Conservation (phyloP, 176 grass and related monocot genomes). For the Bonia amplexicaulis region DNA sequence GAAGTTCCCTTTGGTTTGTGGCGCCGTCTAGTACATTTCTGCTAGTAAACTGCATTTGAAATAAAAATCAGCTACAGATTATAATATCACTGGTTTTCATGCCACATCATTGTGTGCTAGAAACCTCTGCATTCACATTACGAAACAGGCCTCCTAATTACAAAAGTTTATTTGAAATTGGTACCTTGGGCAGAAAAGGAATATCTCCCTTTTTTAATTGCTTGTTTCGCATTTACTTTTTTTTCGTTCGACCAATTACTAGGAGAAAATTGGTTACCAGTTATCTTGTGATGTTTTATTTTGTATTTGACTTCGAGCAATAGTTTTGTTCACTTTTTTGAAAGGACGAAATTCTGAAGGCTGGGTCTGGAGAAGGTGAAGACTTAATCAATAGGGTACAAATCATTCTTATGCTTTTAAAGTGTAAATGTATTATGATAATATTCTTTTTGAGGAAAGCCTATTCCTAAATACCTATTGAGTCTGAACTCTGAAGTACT, state of each 20-base stretch:
- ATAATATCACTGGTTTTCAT: background rate
- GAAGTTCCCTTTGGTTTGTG: background rate
- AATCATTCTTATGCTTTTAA: background rate
- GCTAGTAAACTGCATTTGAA: background rate
- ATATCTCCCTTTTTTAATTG: background rate
- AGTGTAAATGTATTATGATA: background rate
- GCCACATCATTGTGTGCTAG: constrained; percentile 8
- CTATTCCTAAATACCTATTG: background rate
- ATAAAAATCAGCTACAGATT: background rate
- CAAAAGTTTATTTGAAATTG: background rate
- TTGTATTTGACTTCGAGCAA: background rate
- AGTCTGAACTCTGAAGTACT: background rate
- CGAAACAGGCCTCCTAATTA: background rate
- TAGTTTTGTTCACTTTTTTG: background rate
- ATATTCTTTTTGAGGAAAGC: constrained; percentile 1
- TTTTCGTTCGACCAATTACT: constrained; percentile 1
- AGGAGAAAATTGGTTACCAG: constrained; percentile 14
- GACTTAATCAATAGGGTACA: background rate
- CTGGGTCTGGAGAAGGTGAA: background rate
- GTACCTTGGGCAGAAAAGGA: background rate
- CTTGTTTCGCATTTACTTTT: background rate
- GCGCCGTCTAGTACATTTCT: background rate
- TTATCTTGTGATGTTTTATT: constrained; percentile 4
- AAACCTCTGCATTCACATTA: constrained; percentile 5
- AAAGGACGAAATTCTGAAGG: background rate